phyloP scores from a whole-genome alignment of 805 yeast species.

The Yamadazyma scolyti region DNA sequence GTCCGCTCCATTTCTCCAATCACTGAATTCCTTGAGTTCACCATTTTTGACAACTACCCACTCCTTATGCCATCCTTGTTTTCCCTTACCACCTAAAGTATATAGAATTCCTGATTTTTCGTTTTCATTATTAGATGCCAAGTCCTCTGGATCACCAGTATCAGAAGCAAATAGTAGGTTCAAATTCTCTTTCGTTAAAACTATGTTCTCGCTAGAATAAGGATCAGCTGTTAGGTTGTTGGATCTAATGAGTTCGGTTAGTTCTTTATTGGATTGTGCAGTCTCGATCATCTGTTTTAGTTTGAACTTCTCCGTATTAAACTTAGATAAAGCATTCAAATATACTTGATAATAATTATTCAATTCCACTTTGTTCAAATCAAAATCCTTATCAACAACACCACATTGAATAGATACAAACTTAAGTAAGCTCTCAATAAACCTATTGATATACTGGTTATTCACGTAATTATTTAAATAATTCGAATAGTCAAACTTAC shows the following conservation, averaged over 20 bases:
- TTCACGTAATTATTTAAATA: slow-evolving; percentile 33
- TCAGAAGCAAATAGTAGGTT: slow-evolving; percentile 23
- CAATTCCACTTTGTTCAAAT: slow-evolving; percentile 8
- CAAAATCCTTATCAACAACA: no score
- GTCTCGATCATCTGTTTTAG: slow-evolving; percentile 40
- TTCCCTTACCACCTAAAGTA: slow-evolving; percentile 56
- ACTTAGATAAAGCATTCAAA: slow-evolving; percentile 30
- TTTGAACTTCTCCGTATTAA: slow-evolving; percentile 39
- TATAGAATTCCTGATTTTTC: slow-evolving; percentile 46
- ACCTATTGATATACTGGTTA: slow-evolving; percentile 37
- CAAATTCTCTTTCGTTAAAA: slow-evolving; percentile 22
- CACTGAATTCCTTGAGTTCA: slow-evolving; percentile 63
- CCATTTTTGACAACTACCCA: slow-evolving; percentile 80
- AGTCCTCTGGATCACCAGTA: no score
- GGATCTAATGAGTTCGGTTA: slow-evolving; percentile 26
- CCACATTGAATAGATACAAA: slow-evolving; percentile 23
- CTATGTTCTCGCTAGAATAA: slow-evolving; percentile 12
- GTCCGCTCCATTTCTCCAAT: slow-evolving; percentile 71
- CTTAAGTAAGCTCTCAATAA: slow-evolving; percentile 34
- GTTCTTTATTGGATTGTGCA: slow-evolving; percentile 35
- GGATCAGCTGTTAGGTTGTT: slow-evolving; percentile 19
- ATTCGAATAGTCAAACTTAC: slow-evolving; percentile 45
- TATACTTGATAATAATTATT: slow-evolving; percentile 25
- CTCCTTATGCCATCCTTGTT: slow-evolving; percentile 81
- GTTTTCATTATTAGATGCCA: slow-evolving; percentile 4